These are phyloP conservation scores for Diversispora epigaea DNA, from an alignment of 192 early-diverging fungal species.

Conservation along the genomic window DNA sequence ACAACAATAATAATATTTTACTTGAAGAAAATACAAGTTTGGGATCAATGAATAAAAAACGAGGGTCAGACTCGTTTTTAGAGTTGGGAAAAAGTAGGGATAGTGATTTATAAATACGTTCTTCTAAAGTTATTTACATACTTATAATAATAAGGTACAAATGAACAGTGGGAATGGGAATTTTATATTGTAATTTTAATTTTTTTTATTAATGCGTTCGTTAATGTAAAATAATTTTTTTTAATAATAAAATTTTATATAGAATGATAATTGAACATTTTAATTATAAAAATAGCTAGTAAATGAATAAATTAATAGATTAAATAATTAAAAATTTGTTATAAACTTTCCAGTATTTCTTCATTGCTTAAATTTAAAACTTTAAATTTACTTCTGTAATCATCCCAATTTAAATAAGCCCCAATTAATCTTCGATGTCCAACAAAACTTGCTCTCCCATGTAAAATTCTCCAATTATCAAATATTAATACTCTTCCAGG, in stretches of 20 bases:
- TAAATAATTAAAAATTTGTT: background rate
- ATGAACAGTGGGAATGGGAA: no score
- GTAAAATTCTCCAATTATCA: constrained; percentile 82
- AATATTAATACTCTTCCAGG: constrained; percentile 75
- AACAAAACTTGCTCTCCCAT: constrained; percentile 71
- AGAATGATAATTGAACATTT: no score
- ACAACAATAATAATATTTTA: background rate
- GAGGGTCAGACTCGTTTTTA: background rate
- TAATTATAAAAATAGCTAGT: no score
- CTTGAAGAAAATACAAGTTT: background rate
- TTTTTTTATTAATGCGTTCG: no score
- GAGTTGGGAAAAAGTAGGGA: background rate
- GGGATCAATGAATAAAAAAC: background rate
- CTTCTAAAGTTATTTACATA: no score
- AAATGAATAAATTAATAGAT: no score
- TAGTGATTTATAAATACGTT: no score
- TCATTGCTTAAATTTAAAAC: background rate
- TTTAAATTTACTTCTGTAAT: constrained; percentile 60
- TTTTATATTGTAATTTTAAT: no score
- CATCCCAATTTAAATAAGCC: constrained; percentile 74
- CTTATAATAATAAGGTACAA: no score
- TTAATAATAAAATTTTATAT: no score
- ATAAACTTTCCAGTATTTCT: constrained; percentile 2
- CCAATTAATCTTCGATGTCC: constrained; percentile 72
- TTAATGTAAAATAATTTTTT: no score